Evolutionary conservation across 148 eudicot genomes (phyloP).

Genomic region (Vaccinium darrowii): DNA sequence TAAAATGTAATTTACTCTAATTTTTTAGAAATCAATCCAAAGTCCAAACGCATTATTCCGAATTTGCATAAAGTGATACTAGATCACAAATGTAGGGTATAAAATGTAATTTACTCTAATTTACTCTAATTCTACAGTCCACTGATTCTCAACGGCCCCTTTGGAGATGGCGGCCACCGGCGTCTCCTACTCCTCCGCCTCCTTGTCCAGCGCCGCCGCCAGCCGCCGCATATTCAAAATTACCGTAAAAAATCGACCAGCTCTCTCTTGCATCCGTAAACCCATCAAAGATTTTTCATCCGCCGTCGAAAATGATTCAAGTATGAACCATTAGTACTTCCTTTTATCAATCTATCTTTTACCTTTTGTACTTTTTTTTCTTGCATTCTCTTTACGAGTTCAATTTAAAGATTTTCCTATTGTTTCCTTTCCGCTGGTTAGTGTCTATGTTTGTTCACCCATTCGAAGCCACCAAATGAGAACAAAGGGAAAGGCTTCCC

Average conservation of each 20-base stretch:
- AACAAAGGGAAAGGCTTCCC: too few species aligned
- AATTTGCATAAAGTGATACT: too few species aligned
- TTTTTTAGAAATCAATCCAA: background rate
- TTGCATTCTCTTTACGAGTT: background rate
- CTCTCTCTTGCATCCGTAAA: constrained; percentile 17
- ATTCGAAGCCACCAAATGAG: background rate
- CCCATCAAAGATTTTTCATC: constrained; percentile 16
- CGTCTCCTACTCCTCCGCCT: constrained; percentile 7
- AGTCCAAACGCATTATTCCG: background rate
- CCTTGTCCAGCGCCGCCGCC: constrained; percentile 7
- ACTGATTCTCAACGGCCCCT: constrained; percentile 26
- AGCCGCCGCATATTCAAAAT: constrained; percentile 17
- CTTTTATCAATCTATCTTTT: background rate
- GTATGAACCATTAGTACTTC: background rate
- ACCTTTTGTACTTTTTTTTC: too few species aligned
- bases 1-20: too few species aligned
- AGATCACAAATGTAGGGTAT: too few species aligned
- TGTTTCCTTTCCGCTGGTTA: background rate
- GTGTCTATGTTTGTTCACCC: background rate
- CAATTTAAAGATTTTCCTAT: background rate
- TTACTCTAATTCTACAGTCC: background rate
- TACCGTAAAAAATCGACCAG: constrained; percentile 29
- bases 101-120: background rate
- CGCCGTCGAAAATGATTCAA: constrained; percentile 7
- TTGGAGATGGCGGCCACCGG: constrained; percentile 33